Evolutionary conservation across 352 stramenopile genomes (phyloP).

Genomic region (Blastocystis sp.): DNA sequence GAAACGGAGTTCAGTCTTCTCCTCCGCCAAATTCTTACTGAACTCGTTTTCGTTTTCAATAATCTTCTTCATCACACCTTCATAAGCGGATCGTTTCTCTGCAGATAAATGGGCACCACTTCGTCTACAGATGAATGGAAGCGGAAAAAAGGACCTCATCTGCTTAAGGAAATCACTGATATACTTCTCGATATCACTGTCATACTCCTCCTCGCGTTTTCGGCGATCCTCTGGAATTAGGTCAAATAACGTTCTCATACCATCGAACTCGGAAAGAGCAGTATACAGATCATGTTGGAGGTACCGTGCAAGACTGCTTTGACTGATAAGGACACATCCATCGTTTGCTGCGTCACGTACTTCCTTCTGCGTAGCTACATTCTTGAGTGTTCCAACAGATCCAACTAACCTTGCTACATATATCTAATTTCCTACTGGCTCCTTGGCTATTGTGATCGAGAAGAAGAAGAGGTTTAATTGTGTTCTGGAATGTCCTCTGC

Average conservation of each 20-base stretch:
- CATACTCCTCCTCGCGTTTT: constrained; percentile 39
- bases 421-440: not conserved
- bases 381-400: constrained; percentile 18
- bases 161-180: constrained; percentile 1
- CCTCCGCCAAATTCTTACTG: constrained; percentile 80
- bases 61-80: constrained; percentile 81
- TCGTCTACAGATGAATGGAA: not conserved
- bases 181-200: constrained; percentile 56
- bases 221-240: constrained; percentile 18
- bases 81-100: constrained; percentile 60
- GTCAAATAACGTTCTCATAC: not conserved
- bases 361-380: constrained; percentile 26
- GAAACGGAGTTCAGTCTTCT: constrained; percentile 81
- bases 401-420: not conserved
- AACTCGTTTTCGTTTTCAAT: constrained; percentile 80
- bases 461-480: constrained; percentile 23
- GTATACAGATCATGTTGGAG: constrained; percentile 36
- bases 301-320: not conserved
- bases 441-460: not conserved
- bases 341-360: constrained; percentile 39
- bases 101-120: not conserved
- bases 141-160: not conserved
- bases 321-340: constrained; percentile 3
- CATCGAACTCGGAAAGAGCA: constrained; percentile 18
- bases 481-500: constrained; percentile 46